A percentile compares a stretch with the other conserved stretches of the same genome.
Conservation (phyloP, 2,329 filamentous ascomycete species). For the Aspergillus glaucus region DNA sequence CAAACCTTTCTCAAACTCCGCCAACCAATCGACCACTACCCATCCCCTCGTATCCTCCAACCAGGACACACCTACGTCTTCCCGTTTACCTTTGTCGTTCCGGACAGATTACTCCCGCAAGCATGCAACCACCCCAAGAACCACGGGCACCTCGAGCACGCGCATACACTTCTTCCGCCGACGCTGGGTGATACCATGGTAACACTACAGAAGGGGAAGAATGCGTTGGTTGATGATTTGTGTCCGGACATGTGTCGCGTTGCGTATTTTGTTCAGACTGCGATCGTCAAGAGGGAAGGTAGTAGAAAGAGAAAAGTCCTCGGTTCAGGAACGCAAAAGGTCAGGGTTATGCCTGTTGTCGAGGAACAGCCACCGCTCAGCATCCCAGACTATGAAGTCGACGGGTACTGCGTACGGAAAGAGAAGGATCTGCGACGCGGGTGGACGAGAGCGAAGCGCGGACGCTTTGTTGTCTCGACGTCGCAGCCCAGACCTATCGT, state of each 20-base stretch:
- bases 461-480: slow-evolving; percentile 52
- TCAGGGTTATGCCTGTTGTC: slow-evolving; percentile 55
- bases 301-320: slow-evolving; percentile 39
- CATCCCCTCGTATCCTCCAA: slow-evolving; percentile 49
- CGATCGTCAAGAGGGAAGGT: slow-evolving; percentile 33
- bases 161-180: slow-evolving; percentile 56
- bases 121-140: slow-evolving; percentile 51
- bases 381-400: slow-evolving; percentile 40
- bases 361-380: slow-evolving; percentile 56
- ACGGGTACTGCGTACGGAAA: slow-evolving; percentile 48
- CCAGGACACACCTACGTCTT: slow-evolving; percentile 53
- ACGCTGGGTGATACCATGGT: slow-evolving; percentile 54
- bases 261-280: slow-evolving; percentile 49
- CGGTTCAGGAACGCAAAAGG: slow-evolving; percentile 47
- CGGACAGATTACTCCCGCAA: slow-evolving; percentile 53
- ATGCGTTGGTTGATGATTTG: slow-evolving; percentile 52
- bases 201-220: slow-evolving; percentile 19
- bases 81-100: slow-evolving; percentile 60
- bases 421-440: slow-evolving; percentile 58
- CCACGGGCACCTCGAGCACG: slow-evolving; percentile 47
- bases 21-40: slow-evolving; percentile 56
- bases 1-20: slow-evolving; percentile 58
- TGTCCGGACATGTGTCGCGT: slow-evolving; percentile 58
- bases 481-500: slow-evolving; percentile 53
- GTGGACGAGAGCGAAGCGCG: slow-evolving; percentile 52